These are phyloP conservation scores for Podospora didyma DNA, from an alignment of 495 filamentous ascomycete genomes.

Conservation along the genomic window DNA sequence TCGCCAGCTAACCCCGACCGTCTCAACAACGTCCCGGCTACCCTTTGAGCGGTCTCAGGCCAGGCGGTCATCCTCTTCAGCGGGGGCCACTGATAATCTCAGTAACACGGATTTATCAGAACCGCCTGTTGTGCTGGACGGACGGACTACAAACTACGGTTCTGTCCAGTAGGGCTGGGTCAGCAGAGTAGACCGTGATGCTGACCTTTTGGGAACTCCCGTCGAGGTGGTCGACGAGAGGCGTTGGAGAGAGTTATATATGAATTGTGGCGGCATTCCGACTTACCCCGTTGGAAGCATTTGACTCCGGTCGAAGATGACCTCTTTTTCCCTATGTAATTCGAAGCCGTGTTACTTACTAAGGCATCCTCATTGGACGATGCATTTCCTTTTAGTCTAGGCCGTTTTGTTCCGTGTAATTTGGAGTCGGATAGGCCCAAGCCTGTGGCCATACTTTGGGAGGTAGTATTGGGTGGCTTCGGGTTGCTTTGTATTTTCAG, in stretches of 20 bases:
- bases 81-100: conserved; percentile 44
- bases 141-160: conserved; percentile 64
- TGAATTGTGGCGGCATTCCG: background rate
- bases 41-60: conserved; percentile 59
- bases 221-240: conserved; percentile 48
- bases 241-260: background rate
- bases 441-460: no score
- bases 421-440: no score
- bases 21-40: conserved; percentile 38
- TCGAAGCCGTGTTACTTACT: no score
- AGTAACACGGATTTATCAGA: conserved; percentile 28
- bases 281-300: no score
- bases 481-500: no score
- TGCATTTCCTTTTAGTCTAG: no score
- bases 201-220: conserved; percentile 39
- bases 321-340: no score
- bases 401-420: no score
- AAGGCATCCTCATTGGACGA: no score
- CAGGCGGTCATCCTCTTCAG: conserved; percentile 46
- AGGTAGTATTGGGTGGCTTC: no score
- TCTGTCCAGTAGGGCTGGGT: conserved; percentile 70
- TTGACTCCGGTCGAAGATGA: no score
- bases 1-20: conserved; percentile 10
- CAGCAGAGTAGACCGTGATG: conserved; percentile 48
- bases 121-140: conserved; percentile 28